Percentiles rank a stretch among this genome's conserved stretches.
These are phyloP conservation scores for Posidonia australis DNA, from an alignment of 106 monocot species.

Conservation along the genomic window DNA sequence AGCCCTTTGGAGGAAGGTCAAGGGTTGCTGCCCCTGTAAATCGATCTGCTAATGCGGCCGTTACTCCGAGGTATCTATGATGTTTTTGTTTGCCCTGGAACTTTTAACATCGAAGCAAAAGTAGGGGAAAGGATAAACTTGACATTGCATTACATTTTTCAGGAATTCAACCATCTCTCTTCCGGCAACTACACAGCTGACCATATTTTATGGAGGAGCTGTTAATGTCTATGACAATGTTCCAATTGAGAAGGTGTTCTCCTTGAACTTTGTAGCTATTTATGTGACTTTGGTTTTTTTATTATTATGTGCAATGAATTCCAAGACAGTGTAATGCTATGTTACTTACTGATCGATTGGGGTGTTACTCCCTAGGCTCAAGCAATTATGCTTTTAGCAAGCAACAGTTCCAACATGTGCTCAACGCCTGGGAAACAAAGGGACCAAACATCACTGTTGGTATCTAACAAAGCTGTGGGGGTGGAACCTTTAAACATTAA, in stretches of 20 bases:
- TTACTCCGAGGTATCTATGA: constrained; percentile 33
- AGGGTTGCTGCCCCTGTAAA: constrained; percentile 2
- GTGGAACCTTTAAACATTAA: not conserved
- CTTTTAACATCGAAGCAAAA: not conserved
- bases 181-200: constrained; percentile 32
- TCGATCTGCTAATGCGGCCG: constrained; percentile 20
- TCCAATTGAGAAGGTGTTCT: constrained; percentile 59
- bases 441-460: not conserved
- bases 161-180: not conserved
- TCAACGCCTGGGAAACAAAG: not conserved
- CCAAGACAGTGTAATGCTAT: not conserved
- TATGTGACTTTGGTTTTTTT: not conserved
- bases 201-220: constrained; percentile 62
- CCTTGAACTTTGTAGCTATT: not conserved
- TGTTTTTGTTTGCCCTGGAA: not conserved
- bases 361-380: constrained; percentile 34
- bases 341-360: too few relatives aligned
- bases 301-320: not conserved
- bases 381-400: constrained; percentile 58
- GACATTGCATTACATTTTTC: not conserved
- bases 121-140: not conserved
- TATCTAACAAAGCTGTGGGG: not conserved
- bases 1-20: constrained; percentile 19
- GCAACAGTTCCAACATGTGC: constrained; percentile 4
- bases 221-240: constrained; percentile 64